Base-by-base conservation (phyloP, 2,329 filamentous ascomycete genomes). In the Magnaporthales sp. region DNA sequence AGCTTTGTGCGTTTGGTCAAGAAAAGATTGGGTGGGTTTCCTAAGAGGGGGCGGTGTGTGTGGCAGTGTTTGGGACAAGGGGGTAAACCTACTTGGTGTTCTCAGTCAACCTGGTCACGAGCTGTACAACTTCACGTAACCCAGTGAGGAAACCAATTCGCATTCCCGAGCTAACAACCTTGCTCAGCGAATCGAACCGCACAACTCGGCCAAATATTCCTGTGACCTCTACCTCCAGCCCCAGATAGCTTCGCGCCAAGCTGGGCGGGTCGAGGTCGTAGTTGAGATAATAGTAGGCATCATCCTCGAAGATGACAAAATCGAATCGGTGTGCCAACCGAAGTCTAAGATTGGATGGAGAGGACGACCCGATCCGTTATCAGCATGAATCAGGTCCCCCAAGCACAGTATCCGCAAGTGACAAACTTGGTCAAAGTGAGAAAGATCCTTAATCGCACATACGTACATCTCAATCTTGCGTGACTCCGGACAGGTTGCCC, bases 111-210 rank as follows among this genome's bases (percentile, higher is more conserved):
- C 38, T 51, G 15, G 38, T 51, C 4, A 51, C 38, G 13, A 29
- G 31, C 26, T 64, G 63, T 26, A 63, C 58, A 7, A 38, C 58
- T 3, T 29, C 1, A 1, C 3, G 24, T 27, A 19, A 54, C 29
- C 38, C 31, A 29, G 68, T 69, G 13, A 69, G 51, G 26, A 69
- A 61, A 56, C 68, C 68, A 9, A 69, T 29, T 11, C 68, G 66
- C 66, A 69, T 69, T 24, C 68, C 68, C 3, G 68, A 61, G 62
- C 68, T 69, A 46, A 69, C 65, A 30, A 69, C 67, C 65, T 69
- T 69, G 66, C 68, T 69, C 29, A 69, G 56, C 54, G 68, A 69
- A 64, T 69, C 68, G 24, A 68, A 67, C 10, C 68, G 68, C 61
- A 68, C 54, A n/a, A 69, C 68, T 1, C 68, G 68, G 54, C 68